Conservation (phyloP, 331 rosid genomes). For the Cydonia oblonga region DNA sequence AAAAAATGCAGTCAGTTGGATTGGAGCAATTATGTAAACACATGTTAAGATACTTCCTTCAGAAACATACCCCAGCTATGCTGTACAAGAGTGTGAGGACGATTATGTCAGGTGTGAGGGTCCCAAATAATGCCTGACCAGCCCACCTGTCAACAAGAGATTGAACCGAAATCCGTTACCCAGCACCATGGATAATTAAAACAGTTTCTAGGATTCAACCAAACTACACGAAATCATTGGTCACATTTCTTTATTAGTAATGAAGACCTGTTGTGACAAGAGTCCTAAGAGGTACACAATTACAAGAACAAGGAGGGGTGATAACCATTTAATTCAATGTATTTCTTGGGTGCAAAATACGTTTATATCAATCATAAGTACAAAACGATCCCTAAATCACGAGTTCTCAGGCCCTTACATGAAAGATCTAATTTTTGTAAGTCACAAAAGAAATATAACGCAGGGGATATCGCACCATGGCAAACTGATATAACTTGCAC, state of each 20-base stretch:
- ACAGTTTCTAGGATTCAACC: background rate
- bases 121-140: slow-evolving; percentile 97
- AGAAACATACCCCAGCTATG: slow-evolving; percentile 82
- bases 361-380: background rate
- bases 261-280: background rate
- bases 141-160: slow-evolving; percentile 75
- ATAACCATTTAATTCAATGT: background rate
- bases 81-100: slow-evolving; percentile 85
- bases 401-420: background rate
- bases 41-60: slow-evolving; percentile 4
- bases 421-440: background rate
- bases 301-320: background rate
- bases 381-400: background rate
- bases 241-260: background rate
- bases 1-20: slow-evolving; percentile 5
- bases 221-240: background rate
- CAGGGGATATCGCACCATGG: slow-evolving; percentile 67
- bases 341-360: background rate
- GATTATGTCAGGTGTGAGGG: slow-evolving; percentile 76
- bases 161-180: slow-evolving; percentile 3
- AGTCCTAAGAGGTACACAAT: background rate
- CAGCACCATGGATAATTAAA: background rate
- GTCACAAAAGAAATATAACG: background rate
- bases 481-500: slow-evolving; percentile 94
- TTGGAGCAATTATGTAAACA: background rate